These are phyloP conservation scores for Isatis tinctoria DNA, from an alignment of 345 rosid species.

Conservation along the genomic window DNA sequence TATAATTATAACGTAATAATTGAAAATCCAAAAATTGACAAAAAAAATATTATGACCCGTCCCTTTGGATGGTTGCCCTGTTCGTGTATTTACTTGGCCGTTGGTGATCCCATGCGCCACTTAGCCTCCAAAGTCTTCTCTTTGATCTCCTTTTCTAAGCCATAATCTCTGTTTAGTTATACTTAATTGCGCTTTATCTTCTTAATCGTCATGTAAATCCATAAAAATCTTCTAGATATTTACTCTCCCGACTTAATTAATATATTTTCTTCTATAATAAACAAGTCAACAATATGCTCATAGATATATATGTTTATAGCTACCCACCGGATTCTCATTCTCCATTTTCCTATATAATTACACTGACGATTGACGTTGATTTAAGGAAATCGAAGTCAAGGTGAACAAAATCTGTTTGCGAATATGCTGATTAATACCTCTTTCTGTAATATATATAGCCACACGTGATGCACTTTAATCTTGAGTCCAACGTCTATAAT, in stretches of 20 bases:
- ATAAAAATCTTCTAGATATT: constrained; percentile 31
- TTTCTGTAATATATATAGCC: background rate
- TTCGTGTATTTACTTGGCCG: constrained; percentile 35
- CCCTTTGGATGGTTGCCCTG: constrained; percentile 41
- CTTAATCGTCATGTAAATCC: constrained; percentile 18
- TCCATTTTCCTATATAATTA: background rate
- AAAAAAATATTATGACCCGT: constrained; percentile 25
- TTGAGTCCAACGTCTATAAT: background rate
- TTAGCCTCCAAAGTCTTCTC: constrained; percentile 37
- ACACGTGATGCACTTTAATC: background rate
- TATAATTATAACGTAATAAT: background rate
- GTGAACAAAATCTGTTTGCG: constrained; percentile 10
- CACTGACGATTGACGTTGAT: constrained; percentile 30
- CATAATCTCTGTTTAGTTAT: constrained; percentile 19
- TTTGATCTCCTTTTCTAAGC: background rate
- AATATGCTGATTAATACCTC: constrained; percentile 10
- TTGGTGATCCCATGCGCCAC: constrained; percentile 67
- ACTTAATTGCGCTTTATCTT: constrained; percentile 21
- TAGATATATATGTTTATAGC: constrained; percentile 16
- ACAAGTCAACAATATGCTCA: constrained; percentile 8
- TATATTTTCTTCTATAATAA: constrained; percentile 1
- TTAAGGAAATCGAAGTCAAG: constrained; percentile 23
- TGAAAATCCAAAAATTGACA: constrained; percentile 5
- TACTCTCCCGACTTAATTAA: constrained; percentile 1
- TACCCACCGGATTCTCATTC: constrained; percentile 14